phyloP scores from a whole-genome alignment of 106 monocot genomes.

The Dioscorea alata region DNA sequence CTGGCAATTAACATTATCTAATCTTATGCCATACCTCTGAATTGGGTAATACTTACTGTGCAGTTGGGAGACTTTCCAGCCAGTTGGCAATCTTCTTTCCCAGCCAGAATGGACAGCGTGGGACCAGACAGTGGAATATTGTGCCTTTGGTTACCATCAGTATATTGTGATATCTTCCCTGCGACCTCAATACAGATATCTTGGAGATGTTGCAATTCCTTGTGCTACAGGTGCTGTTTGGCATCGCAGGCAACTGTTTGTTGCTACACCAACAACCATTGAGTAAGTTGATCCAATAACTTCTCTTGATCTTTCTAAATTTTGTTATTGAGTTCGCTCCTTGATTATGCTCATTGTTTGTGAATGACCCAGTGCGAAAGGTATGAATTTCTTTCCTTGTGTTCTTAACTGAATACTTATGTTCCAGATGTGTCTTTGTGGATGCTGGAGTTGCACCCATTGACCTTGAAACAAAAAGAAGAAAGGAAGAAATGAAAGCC shows the following conservation, averaged over 20 bases:
- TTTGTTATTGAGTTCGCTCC: not conserved
- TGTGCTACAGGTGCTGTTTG: slow-evolving; percentile 95
- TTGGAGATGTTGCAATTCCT: slow-evolving; percentile 96
- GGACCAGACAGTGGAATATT: slow-evolving; percentile 99
- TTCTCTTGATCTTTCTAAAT: not conserved
- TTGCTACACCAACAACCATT: slow-evolving; percentile 94
- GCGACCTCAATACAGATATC: slow-evolving; percentile 88
- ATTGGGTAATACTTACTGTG: not conserved
- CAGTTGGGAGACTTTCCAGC: slow-evolving; percentile 98
- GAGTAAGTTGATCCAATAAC: slow-evolving; percentile 53
- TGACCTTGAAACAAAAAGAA: slow-evolving; percentile 90
- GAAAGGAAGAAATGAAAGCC: slow-evolving; percentile 90
- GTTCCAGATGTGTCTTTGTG: slow-evolving; percentile 83
- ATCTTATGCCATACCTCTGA: no score
- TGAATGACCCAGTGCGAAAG: not conserved
- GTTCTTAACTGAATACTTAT: not conserved
- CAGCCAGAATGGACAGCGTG: slow-evolving; percentile 99
- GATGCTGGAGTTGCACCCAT: slow-evolving; percentile 97
- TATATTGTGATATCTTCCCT: slow-evolving; percentile 93
- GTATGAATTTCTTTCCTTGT: not conserved
- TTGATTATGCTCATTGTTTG: not conserved
- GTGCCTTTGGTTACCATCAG: slow-evolving; percentile 96
- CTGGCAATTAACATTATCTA: no score
- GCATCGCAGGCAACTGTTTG: slow-evolving; percentile 97
- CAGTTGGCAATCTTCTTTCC: slow-evolving; percentile 84